Base-by-base conservation (phyloP, 2,329 filamentous ascomycete genomes). In the Lecanicillium sp. region DNA sequence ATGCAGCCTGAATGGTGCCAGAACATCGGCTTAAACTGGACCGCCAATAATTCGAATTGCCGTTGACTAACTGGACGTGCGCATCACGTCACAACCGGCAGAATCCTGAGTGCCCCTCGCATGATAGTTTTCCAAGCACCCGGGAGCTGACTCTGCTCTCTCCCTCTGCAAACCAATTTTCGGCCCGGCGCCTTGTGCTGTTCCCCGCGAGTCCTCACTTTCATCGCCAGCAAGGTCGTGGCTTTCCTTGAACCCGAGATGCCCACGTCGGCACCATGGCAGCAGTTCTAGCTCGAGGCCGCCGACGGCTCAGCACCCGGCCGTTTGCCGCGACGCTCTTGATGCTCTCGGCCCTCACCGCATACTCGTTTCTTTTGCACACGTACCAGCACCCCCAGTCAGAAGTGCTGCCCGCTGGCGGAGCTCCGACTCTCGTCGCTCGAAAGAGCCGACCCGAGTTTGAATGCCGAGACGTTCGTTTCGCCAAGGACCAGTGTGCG, bases 401-500 rank as follows among this genome's bases (percentile, higher is more conserved):
- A 24, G 39, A 48, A 43, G 39, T 52, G 19, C 51, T 50, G 4
- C 51, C 52, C 8, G 26, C 30, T 23, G 26, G 51, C 17, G 42
- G 48, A 46, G 47, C 54, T 11, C 53, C 53, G 24, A 48, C 52
- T 21, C 49, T 63, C 44, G 52, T 60, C 49, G 55, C 56, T 51
- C 58, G 63, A 50, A 57, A 54, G 42, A 51, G 52, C 50, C 51
- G 42, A 40, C 20, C 56, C 40, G 56, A 67, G 41, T 58, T 56
- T 36, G 69, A 90, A 71, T 98, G 93, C 63, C 84, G 83, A 51
- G 71, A 87, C 27, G 88, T 98, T 48, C 88, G 93, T 65, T 68
- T 78, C 40, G 85, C 83, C 44, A 61, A 73, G 51, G 86, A 98
- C 63, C 81, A 96, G 69, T 98, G 93, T 71, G 82, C 83, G 56